Percentiles rank a stretch among this genome's conserved stretches.
These are phyloP conservation scores for Malbranchea zuffiana DNA, from an alignment of 2,329 filamentous ascomycete genomes.

Conservation along the genomic window DNA sequence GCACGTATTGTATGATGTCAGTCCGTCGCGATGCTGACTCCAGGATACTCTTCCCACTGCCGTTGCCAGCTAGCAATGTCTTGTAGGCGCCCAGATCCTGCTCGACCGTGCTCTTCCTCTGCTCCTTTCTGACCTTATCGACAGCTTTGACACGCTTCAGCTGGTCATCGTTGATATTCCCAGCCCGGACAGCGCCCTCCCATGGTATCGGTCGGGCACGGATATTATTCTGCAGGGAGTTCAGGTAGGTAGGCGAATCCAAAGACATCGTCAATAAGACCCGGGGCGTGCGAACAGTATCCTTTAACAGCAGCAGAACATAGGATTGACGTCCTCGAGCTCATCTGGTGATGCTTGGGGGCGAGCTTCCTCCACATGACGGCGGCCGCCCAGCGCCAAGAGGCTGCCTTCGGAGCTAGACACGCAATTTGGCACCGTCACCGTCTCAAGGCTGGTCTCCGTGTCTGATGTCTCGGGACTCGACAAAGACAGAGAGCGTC, in stretches of 20 bases:
- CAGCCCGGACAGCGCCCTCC: slow-evolving; percentile 89
- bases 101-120: slow-evolving; percentile 72
- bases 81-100: slow-evolving; percentile 69
- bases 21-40: slow-evolving; percentile 74
- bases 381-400: too few relatives aligned
- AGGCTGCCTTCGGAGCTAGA: too few relatives aligned
- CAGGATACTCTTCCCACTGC: slow-evolving; percentile 60
- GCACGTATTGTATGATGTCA: slow-evolving; percentile 89
- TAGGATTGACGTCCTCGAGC: too few relatives aligned
- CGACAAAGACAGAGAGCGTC: too few relatives aligned
- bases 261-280: slow-evolving; percentile 59
- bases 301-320: too few relatives aligned
- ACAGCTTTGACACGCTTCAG: slow-evolving; percentile 92
- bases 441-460: too few relatives aligned
- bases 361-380: too few relatives aligned
- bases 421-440: too few relatives aligned
- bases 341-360: too few relatives aligned
- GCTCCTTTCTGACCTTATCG: slow-evolving; percentile 90
- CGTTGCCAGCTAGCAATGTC: slow-evolving; percentile 62
- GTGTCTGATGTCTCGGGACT: too few relatives aligned
- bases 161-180: slow-evolving; percentile 87
- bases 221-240: slow-evolving; percentile 92
- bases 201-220: slow-evolving; percentile 90
- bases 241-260: slow-evolving; percentile 78
- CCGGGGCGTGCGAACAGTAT: slow-evolving; percentile 1